Conservation (phyloP, 768 basidiomycete genomes). For the Calocybe cyanea region DNA sequence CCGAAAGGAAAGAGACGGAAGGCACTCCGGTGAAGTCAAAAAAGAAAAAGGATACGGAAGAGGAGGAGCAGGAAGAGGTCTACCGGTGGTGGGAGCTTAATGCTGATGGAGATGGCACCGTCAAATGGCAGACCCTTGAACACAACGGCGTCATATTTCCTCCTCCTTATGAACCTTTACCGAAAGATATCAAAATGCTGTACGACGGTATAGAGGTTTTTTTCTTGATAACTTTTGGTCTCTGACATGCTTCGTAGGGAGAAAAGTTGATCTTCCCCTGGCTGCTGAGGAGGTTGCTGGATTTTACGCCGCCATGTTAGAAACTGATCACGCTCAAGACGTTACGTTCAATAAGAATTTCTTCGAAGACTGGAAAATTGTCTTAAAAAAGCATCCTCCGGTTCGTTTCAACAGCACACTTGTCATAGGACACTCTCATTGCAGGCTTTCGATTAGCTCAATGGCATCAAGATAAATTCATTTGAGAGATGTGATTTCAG, state of each 20-base stretch:
- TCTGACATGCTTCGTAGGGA: constrained; percentile 43
- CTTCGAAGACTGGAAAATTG: constrained; percentile 82
- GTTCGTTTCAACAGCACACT: constrained; percentile 40
- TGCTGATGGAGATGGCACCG: constrained; percentile 66
- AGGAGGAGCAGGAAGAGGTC: constrained; percentile 69
- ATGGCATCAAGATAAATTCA: constrained; percentile 68
- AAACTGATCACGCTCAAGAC: constrained; percentile 90
- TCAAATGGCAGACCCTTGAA: constrained; percentile 94
- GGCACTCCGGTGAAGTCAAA: constrained; percentile 36
- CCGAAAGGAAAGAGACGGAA: constrained; percentile 38
- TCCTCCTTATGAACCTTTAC: constrained; percentile 86
- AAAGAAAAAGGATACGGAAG: constrained; percentile 53
- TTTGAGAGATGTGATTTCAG: constrained; percentile 90
- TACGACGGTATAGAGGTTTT: constrained; percentile 70
- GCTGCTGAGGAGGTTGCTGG: constrained; percentile 95
- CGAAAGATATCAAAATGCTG: constrained; percentile 83
- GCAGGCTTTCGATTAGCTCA: constrained; percentile 39
- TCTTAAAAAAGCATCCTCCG: constrained; percentile 79
- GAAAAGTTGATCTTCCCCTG: constrained; percentile 70
- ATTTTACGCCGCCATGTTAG: constrained; percentile 91
- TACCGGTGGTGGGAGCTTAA: constrained; percentile 89
- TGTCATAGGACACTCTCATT: constrained; percentile 2
- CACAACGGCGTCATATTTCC: constrained; percentile 96
- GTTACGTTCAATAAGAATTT: constrained; percentile 90
- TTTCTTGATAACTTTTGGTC: constrained; percentile 8